Evolutionary conservation across 805 yeast genomes (phyloP), one percentile per base, ranked within the genome.

Genomic region (Blastobotrys mokoenaii): DNA sequence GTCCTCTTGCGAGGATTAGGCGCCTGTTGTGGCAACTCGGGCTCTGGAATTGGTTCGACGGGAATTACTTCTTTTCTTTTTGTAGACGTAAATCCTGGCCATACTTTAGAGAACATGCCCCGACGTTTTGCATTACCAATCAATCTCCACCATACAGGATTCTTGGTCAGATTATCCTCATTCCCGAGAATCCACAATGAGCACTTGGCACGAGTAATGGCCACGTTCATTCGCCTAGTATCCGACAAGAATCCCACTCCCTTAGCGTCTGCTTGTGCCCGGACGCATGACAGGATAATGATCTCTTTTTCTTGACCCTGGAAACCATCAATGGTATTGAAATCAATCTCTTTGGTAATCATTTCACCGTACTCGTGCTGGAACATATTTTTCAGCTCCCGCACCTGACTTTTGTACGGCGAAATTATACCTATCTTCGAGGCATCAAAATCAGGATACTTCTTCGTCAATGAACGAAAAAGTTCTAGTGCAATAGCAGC

Each of bases 291-390:
- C 71, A 93, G 82, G 41, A 93, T 76, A 50, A 93, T 86, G 40
- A 93, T 78, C 51, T 90, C 97, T 63, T 90, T 93, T 60, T 93
- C 99, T 64, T 93, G 97, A 51, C 96, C 97, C 68, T 88, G 99
- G 61, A 89, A 93, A 1, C 97, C 98, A 72, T 93, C 99, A 49
- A 93, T 88, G 0, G 99, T 87, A 59, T 89, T 88, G 66, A 93
- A 88, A 59, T 85, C 95, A 41, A 94, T 78, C 44, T 76, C 80
- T 27, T 75, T 71, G 15, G 73, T 61, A 30, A 90, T 82, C 2
- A 67, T 58, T 2, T 67, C 67, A 9, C 97, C 97, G 56, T 74
- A 83, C 44, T 68, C 67, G 12, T 68, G 67, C 4, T 66, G 61
- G 56, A 93, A 90, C 1, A 71, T 62, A 15, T 72, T 70, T 51